Evolutionary conservation across 805 yeast species (phyloP).

Genomic region (Kazachstania martiniae): DNA sequence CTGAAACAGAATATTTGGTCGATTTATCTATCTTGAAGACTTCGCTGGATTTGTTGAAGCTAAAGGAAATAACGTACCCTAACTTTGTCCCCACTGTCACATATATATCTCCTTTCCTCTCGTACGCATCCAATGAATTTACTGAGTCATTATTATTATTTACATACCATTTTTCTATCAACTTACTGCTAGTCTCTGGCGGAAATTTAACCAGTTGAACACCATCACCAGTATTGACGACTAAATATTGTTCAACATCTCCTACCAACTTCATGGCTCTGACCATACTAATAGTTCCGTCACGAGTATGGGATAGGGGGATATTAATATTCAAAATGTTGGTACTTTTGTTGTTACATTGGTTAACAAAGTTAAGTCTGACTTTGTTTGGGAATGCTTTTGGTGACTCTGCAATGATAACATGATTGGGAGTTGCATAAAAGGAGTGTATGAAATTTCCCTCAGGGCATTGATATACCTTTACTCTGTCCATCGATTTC

Average conservation of each 20-base stretch:
- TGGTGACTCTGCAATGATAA: constrained; percentile 7
- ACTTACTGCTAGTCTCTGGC: not conserved
- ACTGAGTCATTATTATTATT: constrained; percentile 1
- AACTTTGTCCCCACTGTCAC: constrained; percentile 6
- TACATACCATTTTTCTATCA: constrained; percentile 1
- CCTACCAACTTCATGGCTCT: constrained; percentile 3
- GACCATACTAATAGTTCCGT: constrained; percentile 1
- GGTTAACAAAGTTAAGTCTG: constrained; percentile 3
- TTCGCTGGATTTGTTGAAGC: constrained; percentile 4
- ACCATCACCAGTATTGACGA: constrained; percentile 11
- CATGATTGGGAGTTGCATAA: constrained; percentile 4
- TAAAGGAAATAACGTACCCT: constrained; percentile 6
- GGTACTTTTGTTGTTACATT: not conserved
- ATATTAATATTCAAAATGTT: not conserved
- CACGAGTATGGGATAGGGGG: not conserved
- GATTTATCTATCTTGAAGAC: constrained; percentile 4
- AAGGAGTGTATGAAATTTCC: constrained; percentile 9
- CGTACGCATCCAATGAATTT: constrained; percentile 1
- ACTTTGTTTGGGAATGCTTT: constrained; percentile 3
- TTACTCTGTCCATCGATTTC: no score
- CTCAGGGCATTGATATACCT: no score
- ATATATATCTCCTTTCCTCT: constrained; percentile 1
- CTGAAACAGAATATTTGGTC: constrained; percentile 2
- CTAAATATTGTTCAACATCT: constrained; percentile 2
- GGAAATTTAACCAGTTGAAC: constrained; percentile 9